Evolutionary conservation across 371 early-diverging fungal genomes (phyloP).

Genomic region (Syncephalis fuscata): DNA sequence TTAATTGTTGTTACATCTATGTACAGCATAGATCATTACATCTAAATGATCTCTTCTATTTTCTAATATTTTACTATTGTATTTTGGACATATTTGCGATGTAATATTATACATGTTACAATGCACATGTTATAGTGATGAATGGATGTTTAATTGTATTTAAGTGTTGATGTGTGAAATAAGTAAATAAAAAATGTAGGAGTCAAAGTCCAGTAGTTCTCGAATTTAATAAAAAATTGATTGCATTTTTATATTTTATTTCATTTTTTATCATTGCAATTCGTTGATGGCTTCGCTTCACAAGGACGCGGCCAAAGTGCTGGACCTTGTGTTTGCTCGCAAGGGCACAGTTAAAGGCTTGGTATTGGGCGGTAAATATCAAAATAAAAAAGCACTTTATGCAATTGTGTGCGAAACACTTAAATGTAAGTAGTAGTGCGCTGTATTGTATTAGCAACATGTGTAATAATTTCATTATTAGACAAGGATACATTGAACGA

Average conservation of each 20-base stretch:
- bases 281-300: slow-evolving; percentile 26
- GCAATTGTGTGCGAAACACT: slow-evolving; percentile 85
- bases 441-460: neutral
- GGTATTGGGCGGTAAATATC: slow-evolving; percentile 51
- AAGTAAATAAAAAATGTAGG: no score
- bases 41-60: no score
- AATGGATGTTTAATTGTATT: no score
- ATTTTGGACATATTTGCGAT: no score
- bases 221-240: no score
- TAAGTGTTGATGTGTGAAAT: no score
- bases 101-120: no score
- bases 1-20: no score
- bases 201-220: no score
- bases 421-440: slow-evolving; percentile 47
- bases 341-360: slow-evolving; percentile 71
- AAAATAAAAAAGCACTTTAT: slow-evolving; percentile 73
- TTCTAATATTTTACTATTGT: no score
- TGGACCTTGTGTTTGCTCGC: slow-evolving; percentile 44
- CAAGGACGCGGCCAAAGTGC: slow-evolving; percentile 54
- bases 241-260: neutral
- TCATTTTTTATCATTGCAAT: slow-evolving; percentile 2
- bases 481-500: slow-evolving; percentile 29
- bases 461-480: slow-evolving; percentile 11
- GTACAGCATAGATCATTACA: no score
- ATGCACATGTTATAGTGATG: no score